These are phyloP conservation scores for Penicillium sp. DNA, from an alignment of 2,329 filamentous ascomycete species.

Conservation along the genomic window DNA sequence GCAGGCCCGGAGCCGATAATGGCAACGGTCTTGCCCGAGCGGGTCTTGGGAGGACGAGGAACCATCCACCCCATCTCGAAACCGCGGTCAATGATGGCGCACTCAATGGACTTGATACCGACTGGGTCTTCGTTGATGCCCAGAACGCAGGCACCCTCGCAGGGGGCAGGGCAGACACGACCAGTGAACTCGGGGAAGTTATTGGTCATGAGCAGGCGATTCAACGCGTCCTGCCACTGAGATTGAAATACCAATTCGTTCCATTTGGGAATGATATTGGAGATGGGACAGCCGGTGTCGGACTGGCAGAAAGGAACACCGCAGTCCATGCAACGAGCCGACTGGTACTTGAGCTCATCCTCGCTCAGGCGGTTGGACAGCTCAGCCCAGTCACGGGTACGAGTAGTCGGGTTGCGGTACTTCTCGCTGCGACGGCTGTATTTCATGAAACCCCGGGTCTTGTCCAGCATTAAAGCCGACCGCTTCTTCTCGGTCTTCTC, in stretches of 20 bases:
- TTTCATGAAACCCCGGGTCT: conserved; percentile 97
- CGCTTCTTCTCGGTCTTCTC: conserved; percentile 83
- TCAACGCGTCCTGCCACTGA: conserved; percentile 87
- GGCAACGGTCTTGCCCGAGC: conserved; percentile 82
- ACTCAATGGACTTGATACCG: conserved; percentile 97
- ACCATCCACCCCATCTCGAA: conserved; percentile 99
- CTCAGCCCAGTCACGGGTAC: conserved; percentile 91
- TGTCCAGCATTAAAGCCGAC: conserved; percentile 87
- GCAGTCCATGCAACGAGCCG: conserved; percentile 96
- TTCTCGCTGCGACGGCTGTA: conserved; percentile 90
- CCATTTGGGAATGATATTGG: conserved; percentile 97
- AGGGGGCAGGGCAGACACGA: conserved; percentile 92
- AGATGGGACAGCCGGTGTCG: conserved; percentile 91
- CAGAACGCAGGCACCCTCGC: conserved; percentile 90
- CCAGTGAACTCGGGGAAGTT: conserved; percentile 98
- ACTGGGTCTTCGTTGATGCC: conserved; percentile 97
- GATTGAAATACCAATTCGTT: conserved; percentile 73
- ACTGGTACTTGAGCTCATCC: conserved; percentile 94
- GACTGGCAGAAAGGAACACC: conserved; percentile 98
- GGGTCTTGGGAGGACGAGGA: conserved; percentile 68
- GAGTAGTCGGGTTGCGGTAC: conserved; percentile 76
- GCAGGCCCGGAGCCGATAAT: conserved; percentile 89
- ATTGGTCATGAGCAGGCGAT: conserved; percentile 90
- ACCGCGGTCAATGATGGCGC: conserved; percentile 93
- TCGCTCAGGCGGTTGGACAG: conserved; percentile 81